Evolutionary conservation across 1,284 basidiomycete species (phyloP).

Genomic region (Clitocybe nebularis): DNA sequence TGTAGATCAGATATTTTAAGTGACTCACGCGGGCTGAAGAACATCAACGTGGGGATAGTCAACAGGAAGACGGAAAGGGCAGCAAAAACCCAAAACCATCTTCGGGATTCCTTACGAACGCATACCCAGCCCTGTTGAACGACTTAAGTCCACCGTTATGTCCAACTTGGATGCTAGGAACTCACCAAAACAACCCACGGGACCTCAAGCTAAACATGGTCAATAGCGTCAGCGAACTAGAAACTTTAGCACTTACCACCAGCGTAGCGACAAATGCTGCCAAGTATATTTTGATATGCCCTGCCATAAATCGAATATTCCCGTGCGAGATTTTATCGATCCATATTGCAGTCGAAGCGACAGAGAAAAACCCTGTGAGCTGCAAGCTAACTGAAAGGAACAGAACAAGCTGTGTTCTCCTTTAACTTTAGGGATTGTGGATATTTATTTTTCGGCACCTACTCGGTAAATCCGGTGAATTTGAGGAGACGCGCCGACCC

Average conservation of each 20-base stretch:
- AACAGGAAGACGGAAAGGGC: conserved; percentile 38
- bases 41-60: conserved; percentile 38
- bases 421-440: conserved; percentile 2
- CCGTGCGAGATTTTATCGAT: conserved; percentile 43
- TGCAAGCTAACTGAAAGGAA: conserved; percentile 48
- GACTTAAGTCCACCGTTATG: no score
- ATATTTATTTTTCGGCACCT: background rate
- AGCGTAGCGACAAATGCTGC: conserved; percentile 38
- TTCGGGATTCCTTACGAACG: conserved; percentile 41
- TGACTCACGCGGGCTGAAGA: conserved; percentile 36
- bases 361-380: conserved; percentile 47
- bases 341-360: conserved; percentile 48
- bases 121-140: conserved; percentile 43
- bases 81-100: conserved; percentile 38
- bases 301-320: conserved; percentile 26
- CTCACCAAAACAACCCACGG: conserved; percentile 47
- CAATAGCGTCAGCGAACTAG: background rate
- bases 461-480: conserved; percentile 48
- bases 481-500: conserved; percentile 43
- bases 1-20: no score
- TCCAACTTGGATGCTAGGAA: no score
- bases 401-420: conserved; percentile 36
- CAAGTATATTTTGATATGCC: conserved; percentile 34
- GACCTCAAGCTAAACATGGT: conserved; percentile 31
- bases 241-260: conserved; percentile 30